These are phyloP conservation scores for Peribolospora baueri DNA, from an alignment of 768 basidiomycete species.

Conservation along the genomic window DNA sequence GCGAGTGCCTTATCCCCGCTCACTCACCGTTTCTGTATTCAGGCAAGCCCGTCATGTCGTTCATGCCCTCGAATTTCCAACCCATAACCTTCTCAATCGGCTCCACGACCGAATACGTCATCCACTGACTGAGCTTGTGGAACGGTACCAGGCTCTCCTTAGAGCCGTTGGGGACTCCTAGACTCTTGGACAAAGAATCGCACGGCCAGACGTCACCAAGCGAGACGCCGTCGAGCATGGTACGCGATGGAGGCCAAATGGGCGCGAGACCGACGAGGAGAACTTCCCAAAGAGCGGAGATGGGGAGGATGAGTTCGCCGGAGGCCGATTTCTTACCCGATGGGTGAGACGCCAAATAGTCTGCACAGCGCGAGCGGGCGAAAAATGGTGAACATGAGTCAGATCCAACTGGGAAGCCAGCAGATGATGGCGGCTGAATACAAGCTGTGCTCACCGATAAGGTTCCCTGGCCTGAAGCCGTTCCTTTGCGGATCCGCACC, in stretches of 20 bases:
- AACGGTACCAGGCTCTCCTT: constrained; percentile 44
- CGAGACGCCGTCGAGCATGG: constrained; percentile 37
- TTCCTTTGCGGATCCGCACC: constrained; percentile 22
- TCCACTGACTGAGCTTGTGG: constrained; percentile 89
- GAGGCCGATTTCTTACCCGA: constrained; percentile 7
- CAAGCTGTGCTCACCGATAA: constrained; percentile 33
- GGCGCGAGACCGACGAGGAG: constrained; percentile 59
- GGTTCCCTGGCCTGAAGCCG: constrained; percentile 40
- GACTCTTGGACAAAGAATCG: constrained; percentile 22
- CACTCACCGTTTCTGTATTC: constrained; percentile 77
- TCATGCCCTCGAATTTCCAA: constrained; percentile 59
- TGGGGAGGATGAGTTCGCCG: constrained; percentile 1
- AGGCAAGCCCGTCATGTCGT: constrained; percentile 73
- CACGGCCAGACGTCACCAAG: constrained; percentile 93
- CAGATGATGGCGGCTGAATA: neutral
- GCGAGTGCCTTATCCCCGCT: neutral
- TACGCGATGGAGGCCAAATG: constrained; percentile 62
- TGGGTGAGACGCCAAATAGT: constrained; percentile 4
- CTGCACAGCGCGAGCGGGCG: neutral
- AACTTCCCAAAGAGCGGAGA: constrained; percentile 43
- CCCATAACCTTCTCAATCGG: constrained; percentile 41
- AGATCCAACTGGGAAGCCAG: neutral
- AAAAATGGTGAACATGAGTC: neutral
- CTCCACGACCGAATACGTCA: constrained; percentile 47
- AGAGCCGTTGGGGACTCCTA: constrained; percentile 3